Evolutionary conservation across 23 red algal genomes (phyloP).

Genomic region (Gracilaria vermiculophylla): DNA sequence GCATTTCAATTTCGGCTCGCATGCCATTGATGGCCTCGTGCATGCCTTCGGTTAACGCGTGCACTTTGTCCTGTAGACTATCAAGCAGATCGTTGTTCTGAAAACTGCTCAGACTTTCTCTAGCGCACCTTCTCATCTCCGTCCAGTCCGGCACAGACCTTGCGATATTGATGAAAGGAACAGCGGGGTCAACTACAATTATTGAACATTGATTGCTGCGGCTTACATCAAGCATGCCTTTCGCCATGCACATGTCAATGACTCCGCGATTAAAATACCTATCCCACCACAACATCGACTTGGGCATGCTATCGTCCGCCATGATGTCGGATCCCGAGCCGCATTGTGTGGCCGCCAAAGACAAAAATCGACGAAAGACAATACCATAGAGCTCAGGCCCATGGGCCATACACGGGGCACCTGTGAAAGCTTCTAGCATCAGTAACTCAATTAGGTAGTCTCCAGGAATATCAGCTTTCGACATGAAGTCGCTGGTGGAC

Average conservation of each 20-base stretch:
- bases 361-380: constrained; percentile 40
- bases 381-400: constrained; percentile 34
- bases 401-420: constrained; percentile 17
- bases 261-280: constrained; percentile 39
- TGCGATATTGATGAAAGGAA: constrained; percentile 64
- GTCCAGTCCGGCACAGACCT: constrained; percentile 53
- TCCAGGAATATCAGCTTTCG: neutral
- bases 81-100: constrained; percentile 51
- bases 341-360: constrained; percentile 29
- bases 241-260: constrained; percentile 57
- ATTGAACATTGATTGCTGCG: constrained; percentile 15
- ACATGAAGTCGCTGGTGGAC: constrained; percentile 38
- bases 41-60: constrained; percentile 44
- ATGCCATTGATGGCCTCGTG: constrained; percentile 20
- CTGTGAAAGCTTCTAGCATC: constrained; percentile 49
- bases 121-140: constrained; percentile 35
- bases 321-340: constrained; percentile 38
- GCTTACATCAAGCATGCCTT: constrained; percentile 15
- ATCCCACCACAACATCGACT: constrained; percentile 43
- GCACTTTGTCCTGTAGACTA: constrained; percentile 27
- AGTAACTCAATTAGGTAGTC: constrained; percentile 65
- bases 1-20: constrained; percentile 31
- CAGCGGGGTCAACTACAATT: constrained; percentile 59
- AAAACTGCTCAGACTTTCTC: constrained; percentile 48
- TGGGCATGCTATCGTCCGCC: constrained; percentile 60